Evolutionary conservation across 352 stramenopile genomes (phyloP), one percentile per base, ranked within the genome.

Genomic region (Globisporangium uncinulatum): DNA sequence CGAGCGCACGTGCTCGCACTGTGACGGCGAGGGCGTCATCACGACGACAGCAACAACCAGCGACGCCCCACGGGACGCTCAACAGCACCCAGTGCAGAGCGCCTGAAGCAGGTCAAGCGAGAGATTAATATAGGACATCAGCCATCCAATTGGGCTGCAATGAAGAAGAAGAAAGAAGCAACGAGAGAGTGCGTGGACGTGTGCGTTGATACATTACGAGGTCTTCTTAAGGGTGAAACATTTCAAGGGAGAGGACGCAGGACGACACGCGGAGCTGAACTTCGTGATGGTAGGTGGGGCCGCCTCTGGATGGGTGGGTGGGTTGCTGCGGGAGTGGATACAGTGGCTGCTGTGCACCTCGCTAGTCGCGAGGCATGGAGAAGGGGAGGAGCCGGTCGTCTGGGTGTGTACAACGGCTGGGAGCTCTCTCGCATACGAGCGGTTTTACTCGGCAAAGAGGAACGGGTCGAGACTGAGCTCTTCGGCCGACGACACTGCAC

Each of bases 391-490:
- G n/a, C 49, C 36, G 31, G n/a, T 19, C 17, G 15, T 51, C 5
- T 29, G 24, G 24, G 24, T 19, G 44, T 36, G 8, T 21, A 50
- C 19, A 34, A 29, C 24, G 24, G 24, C 24, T 29, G 24, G 41
- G 41, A 45, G 41, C 41, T 29, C 24, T 4, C 24, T 29, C 24
- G 24, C 24, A 29, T 29, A 45, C 41, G 41, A 14, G 11, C 24
- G 24, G 36, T 29, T 34, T 76, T 60, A 89, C 66, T 89, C 79
- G 52, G 73, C 71, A 54, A 89, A 89, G 43, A 89, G 67, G 50
- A 89, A 63, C 55, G 71, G 81, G 24, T 89, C 79, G 57, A 89
- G 69, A 3, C 74, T 76, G 54, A 87, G 83, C 42, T 89, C 79
- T 62, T 86, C 79, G 17, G 70, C 59, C 4, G 75, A 79, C 29